Base-by-base conservation (phyloP, 78 protist genomes). In the Dictyostelium firmibasis region DNA sequence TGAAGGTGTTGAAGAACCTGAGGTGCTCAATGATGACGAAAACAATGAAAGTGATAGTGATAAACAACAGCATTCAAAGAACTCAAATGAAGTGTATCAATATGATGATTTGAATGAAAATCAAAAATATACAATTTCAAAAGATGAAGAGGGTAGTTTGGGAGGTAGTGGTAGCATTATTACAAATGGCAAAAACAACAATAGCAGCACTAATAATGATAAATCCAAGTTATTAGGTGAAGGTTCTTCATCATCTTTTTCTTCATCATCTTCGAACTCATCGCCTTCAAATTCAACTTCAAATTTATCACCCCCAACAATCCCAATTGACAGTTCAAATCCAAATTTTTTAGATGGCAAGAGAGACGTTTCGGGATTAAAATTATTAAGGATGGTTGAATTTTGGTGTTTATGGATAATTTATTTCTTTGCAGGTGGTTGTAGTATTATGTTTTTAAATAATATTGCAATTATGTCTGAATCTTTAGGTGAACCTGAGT, bases 361-460 rank as follows among this genome's bases (percentile, higher is more conserved):
- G 70, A 78, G 94, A 89, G 86, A 89, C 47, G 44, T 89, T 33
- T 79, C 84, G 13, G 94, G 94, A 13, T 35, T 78, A 0, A 14
- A 79, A 29, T 70, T 89, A 81, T 38, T 78, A 1, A 89, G 64
- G 69, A 67, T 60, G 18, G 9, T 50, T n/a, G 94, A 89, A 31
- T 89, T 81, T 69, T 67, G 74, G 81, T 2, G 81, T 29, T 27
- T 81, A 13, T 78, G 64, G 20, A 44, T 47, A 3, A 43, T 64
- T 47, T 89, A 89, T 47, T 89, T 81, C 35, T 89, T 89, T 89
- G 41, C 36, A 41, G 94, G 86, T 14, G 94, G 94, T 69, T 18
- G 67, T n/a, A 31, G 86, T 81, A 67, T 89, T 47, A 89, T 89
- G 94, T 89, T 81, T 69, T 47, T 89, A 41, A 89, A 89, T 81